These are phyloP conservation scores for Heterotrichella gracilis DNA, from an alignment of 352 stramenopile species.

Conservation along the genomic window DNA sequence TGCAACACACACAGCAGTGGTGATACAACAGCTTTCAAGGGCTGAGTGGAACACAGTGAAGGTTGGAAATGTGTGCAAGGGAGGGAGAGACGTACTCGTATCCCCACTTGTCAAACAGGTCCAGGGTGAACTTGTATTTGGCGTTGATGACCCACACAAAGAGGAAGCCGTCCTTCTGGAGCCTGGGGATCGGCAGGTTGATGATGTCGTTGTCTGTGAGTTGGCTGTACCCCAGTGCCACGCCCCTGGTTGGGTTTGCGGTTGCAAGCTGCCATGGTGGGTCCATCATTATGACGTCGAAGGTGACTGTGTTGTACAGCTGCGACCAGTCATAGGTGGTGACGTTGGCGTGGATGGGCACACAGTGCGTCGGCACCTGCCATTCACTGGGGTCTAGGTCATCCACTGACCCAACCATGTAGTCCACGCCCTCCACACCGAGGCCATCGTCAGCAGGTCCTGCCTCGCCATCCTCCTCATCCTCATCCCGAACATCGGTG, in stretches of 20 bases:
- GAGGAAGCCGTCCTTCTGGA: slow-evolving; percentile 21
- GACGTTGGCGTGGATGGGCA: slow-evolving; percentile 21
- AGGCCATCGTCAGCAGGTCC: too few species aligned
- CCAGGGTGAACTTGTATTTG: slow-evolving; percentile 23
- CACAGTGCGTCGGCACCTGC: slow-evolving; percentile 20
- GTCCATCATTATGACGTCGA: slow-evolving; percentile 25
- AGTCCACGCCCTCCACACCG: too few species aligned
- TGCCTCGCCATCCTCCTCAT: too few species aligned
- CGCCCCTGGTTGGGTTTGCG: slow-evolving; percentile 23
- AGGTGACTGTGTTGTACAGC: slow-evolving; percentile 18
- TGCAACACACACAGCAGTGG: background rate
- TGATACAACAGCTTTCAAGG: background rate
- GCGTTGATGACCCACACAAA: slow-evolving; percentile 26
- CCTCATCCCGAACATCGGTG: too few species aligned
- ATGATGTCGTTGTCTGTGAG: slow-evolving; percentile 19
- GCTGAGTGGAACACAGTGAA: background rate
- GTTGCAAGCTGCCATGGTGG: slow-evolving; percentile 24
- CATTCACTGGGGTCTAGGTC: too few species aligned
- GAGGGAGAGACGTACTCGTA: slow-evolving; percentile 14
- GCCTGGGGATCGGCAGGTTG: slow-evolving; percentile 18
- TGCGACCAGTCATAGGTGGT: slow-evolving; percentile 21
- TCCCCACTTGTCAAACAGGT: slow-evolving; percentile 22
- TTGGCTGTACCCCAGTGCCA: slow-evolving; percentile 24
- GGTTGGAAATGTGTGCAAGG: background rate
- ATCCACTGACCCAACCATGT: too few species aligned